Evolutionary conservation across 1,284 basidiomycete species (phyloP).

Genomic region (Ustilago nuda): DNA sequence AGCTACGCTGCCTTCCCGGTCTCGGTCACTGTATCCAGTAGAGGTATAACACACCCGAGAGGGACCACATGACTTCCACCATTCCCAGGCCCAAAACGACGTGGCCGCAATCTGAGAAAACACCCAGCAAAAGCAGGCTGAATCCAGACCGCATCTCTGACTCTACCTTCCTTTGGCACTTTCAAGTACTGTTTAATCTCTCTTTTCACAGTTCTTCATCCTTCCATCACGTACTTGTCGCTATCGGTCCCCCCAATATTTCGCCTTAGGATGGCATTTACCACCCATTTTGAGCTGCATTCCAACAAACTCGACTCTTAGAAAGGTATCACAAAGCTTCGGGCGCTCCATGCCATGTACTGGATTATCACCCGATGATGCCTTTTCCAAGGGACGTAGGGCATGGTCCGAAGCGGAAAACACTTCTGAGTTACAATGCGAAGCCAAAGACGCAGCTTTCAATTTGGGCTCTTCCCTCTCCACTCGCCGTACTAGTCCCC

Average conservation of each 20-base stretch:
- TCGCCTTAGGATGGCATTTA: neutral
- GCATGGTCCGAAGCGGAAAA: neutral
- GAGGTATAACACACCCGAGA: too few species aligned
- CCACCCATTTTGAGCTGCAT: conserved; percentile 1
- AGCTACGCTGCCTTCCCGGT: too few species aligned
- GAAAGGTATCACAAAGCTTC: too few species aligned
- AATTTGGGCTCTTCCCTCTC: conserved; percentile 1
- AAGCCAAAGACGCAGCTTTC: neutral
- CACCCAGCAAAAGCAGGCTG: too few species aligned
- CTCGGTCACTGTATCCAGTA: too few species aligned
- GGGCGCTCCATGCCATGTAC: neutral
- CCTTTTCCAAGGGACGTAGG: too few species aligned
- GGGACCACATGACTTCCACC: too few species aligned
- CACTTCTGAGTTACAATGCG: conserved; percentile 3
- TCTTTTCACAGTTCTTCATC: conserved; percentile 1
- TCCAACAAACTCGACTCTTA: too few species aligned
- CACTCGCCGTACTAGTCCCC: neutral
- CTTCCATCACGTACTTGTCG: conserved; percentile 1
- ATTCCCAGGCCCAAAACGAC: too few species aligned
- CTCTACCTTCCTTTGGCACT: neutral
- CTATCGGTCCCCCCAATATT: conserved; percentile 1
- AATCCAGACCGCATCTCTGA: too few species aligned
- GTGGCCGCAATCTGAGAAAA: too few species aligned
- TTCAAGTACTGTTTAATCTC: neutral
- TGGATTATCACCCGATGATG: neutral